Evolutionary conservation across 2,329 filamentous ascomycete genomes (phyloP), one percentile per base, ranked within the genome.

Genomic region (Clonostachys chloroleuca): DNA sequence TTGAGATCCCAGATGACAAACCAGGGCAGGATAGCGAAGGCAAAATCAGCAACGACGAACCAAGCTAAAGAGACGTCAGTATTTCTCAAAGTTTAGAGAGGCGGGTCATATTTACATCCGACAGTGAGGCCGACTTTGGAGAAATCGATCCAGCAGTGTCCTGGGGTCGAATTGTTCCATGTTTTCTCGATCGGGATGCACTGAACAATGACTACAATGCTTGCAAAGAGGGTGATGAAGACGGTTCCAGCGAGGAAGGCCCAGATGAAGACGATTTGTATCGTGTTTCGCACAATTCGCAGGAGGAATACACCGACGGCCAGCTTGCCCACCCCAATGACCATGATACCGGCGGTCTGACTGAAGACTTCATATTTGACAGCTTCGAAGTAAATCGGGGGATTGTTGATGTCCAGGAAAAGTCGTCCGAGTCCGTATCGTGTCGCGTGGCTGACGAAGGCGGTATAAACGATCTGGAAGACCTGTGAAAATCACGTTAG

Each of bases 121-220:
- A 30, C 24, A 30, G 43, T 33, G 33, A 51, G 30, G n/a, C 50
- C 48, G 34, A 50, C 35, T 18, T 35, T 49, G 17, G 49, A 39
- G 44, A 51, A 51, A 40, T 47, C 48, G 24, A 53, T 47, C 47
- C 51, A 55, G 48, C 59, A 62, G 7, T 51, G 54, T 8, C 59
- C 59, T 9, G 48, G 40, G 3, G 52, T 46, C 3, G 47, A 40
- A 6, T 42, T 45, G 9, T 55, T 47, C 49, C 59, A 62, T 5
- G 51, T 51, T 51, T 58, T 59, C 35, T 55, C 42, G 18, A 61
- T 43, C 0, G 59, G 59, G 37, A 50, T 51, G 42, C 58, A 61
- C 33, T 54, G 54, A 7, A 61, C 50, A 51, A 60, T 62, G 13
- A 55, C 51, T n/a, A 60, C 53, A 3, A 59, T 41, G n/a, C 54